These are phyloP conservation scores for Paramecium primaurelia DNA, from an alignment of 73 alveolate genomes.

Conservation along the genomic window DNA sequence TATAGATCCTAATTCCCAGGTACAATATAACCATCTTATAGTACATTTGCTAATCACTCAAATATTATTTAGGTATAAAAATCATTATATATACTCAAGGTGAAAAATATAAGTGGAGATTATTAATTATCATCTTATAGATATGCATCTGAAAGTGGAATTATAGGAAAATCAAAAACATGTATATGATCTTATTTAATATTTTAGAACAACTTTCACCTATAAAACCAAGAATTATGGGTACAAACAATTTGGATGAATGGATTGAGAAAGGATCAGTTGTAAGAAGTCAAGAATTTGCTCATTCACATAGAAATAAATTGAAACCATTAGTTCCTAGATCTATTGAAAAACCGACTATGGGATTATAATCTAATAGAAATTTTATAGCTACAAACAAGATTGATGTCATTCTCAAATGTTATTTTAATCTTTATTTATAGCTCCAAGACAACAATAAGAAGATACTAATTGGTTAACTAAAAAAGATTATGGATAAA, in stretches of 20 bases:
- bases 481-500: conserved; percentile 72
- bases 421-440: background rate
- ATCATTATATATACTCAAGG: background rate
- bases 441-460: conserved; percentile 60
- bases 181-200: background rate
- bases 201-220: background rate
- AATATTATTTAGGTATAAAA: background rate
- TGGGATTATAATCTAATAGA: conserved; percentile 68
- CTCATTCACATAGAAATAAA: background rate
- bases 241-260: background rate
- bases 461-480: conserved; percentile 49
- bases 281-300: background rate
- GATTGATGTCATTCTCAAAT: conserved; percentile 61
- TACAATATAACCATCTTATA: background rate
- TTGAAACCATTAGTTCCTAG: conserved; percentile 59
- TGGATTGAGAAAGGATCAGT: conserved; percentile 42
- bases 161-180: conserved; percentile 22
- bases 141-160: conserved; percentile 26
- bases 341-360: conserved; percentile 66
- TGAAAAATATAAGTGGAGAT: conserved; percentile 4
- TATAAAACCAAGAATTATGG: conserved; percentile 5
- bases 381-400: conserved; percentile 71
- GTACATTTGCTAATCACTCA: conserved; percentile 8
- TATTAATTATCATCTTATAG: background rate
- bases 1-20: conserved; percentile 19